Evolutionary conservation across 345 rosid species (phyloP).

Genomic region (Heritiera fomes): DNA sequence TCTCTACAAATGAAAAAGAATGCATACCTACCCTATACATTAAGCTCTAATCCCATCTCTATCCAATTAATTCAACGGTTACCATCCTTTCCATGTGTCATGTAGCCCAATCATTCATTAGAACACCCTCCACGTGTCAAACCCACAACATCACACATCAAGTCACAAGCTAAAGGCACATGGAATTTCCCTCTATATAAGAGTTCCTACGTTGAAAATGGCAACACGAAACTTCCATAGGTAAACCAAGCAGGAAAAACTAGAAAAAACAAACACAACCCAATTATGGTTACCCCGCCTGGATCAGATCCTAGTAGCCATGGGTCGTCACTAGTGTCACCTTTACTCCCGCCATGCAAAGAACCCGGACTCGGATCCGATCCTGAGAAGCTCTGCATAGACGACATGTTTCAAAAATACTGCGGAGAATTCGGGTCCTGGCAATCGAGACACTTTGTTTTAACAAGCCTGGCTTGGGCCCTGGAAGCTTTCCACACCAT

Average conservation of each 20-base stretch:
- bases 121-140: neutral
- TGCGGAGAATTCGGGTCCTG: conserved; percentile 94
- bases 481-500: conserved; percentile 90
- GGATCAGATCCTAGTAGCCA: conserved; percentile 19
- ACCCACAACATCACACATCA: neutral
- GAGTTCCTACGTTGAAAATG: neutral
- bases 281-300: conserved; percentile 15
- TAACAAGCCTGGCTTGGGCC: conserved; percentile 85
- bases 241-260: neutral
- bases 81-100: neutral
- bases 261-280: neutral
- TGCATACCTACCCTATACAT: too few relatives aligned
- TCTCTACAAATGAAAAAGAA: too few relatives aligned
- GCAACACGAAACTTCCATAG: neutral
- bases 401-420: conserved; percentile 70
- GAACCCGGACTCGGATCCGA: neutral
- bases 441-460: conserved; percentile 83
- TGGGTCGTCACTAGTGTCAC: conserved; percentile 29
- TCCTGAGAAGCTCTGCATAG: conserved; percentile 56
- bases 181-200: neutral
- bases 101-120: neutral
- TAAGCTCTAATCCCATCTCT: too few relatives aligned
- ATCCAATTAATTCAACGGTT: neutral
- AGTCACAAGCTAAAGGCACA: too few relatives aligned
- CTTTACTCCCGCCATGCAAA: conserved; percentile 28